Evolutionary conservation across 139 green algal species (phyloP), one percentile per base, ranked within the genome.

Genomic region (Chlorella sorokiniana): DNA sequence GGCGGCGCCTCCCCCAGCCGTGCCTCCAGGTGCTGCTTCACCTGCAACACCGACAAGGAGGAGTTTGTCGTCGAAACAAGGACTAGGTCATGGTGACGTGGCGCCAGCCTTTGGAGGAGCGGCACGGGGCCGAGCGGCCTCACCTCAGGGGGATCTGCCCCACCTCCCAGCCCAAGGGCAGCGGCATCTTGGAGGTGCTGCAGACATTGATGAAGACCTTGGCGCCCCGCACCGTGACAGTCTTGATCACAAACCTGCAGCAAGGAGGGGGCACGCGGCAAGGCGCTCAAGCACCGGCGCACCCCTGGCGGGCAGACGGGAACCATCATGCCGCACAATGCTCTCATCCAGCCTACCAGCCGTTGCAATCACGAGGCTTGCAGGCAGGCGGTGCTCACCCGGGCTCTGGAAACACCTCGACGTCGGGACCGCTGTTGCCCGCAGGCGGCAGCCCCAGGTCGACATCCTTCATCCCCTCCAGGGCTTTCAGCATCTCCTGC

Each of bases 181-280:
- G 84, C 4, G 88, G 76, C 29, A 95, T 84, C 42, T 89, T 81
- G 4, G 81, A 64, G 37, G 80, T 83, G 48, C 86, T 76, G 44
- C 91, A 94, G n/a, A 95, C 84, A 69, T 95, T 95, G 81, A 95
- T 91, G 68, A 95, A 95, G 2, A 94, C 87, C 80, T 95, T 95
- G 29, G 41, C 25, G 1, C 87, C 86, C 23, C 76, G 62, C n/a
- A 84, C 69, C 45, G 93, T 88, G n/a, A 76, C 72, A 0, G 90
- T 95, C 78, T 95, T 95, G 14, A 95, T 81, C 29, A 95, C 91
- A 84, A 94, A 95, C 31, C 91, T 94, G 86, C 65, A 76, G n/a
- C 29, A 29, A 31, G 1, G 5, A 25, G 6, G 65, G n/a, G n/a
- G n/a, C n/a, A n/a, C n/a, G n/a, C n/a, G n/a, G n/a, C n/a, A n/a